phyloP scores from a whole-genome alignment of 108 stramenopile genomes.

The Fragilariopsis cylindrus region DNA sequence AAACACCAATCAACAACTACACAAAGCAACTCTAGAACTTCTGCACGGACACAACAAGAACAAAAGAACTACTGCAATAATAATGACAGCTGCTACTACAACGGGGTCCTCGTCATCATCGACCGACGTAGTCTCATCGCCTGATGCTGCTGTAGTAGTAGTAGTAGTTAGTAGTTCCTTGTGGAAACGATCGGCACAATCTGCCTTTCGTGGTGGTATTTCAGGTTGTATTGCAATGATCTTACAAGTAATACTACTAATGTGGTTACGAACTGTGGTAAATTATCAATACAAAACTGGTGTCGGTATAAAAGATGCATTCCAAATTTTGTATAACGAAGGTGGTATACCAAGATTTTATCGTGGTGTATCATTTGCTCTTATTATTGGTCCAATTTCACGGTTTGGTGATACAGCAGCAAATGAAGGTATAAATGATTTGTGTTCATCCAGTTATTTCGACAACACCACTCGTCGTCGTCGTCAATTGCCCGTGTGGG shows the following conservation, averaged over 20 bases:
- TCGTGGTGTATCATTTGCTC: slow-evolving; percentile 68
- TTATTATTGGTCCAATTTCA: slow-evolving; percentile 75
- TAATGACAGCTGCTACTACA: too few relatives aligned
- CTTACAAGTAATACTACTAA: slow-evolving; percentile 72
- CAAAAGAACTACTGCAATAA: too few relatives aligned
- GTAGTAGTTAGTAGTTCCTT: neutral
- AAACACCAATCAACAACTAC: too few relatives aligned
- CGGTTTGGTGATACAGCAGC: slow-evolving; percentile 86
- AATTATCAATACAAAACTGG: slow-evolving; percentile 91
- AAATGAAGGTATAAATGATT: slow-evolving; percentile 59
- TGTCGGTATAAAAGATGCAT: slow-evolving; percentile 57
- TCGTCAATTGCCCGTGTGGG: slow-evolving; percentile 16
- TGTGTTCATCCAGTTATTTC: neutral
- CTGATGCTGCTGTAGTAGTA: too few relatives aligned
- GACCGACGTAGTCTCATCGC: too few relatives aligned
- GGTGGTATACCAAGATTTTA: slow-evolving; percentile 87
- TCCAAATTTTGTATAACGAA: slow-evolving; percentile 66
- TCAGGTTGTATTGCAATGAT: slow-evolving; percentile 60
- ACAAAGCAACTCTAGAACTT: too few relatives aligned
- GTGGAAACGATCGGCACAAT: neutral
- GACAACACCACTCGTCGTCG: slow-evolving; percentile 14
- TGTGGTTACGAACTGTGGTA: slow-evolving; percentile 92
- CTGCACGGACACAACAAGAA: too few relatives aligned
- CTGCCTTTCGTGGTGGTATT: slow-evolving; percentile 50
- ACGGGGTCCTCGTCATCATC: too few relatives aligned